Conservation (phyloP, 208 protist genomes). For the Acanthamoeba culbertsoni region DNA sequence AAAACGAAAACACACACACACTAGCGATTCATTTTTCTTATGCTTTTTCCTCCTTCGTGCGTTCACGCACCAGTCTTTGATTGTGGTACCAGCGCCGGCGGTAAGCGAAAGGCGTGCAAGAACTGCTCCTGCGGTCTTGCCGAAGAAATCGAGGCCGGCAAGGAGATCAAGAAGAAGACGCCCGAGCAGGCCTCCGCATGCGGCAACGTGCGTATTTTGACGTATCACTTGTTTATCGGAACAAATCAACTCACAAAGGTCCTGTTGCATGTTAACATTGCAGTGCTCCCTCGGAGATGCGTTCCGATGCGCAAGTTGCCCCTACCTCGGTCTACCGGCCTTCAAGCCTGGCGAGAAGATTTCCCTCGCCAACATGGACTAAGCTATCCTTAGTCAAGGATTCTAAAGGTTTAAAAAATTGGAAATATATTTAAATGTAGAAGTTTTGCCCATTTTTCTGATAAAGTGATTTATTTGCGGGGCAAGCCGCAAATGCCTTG, state of each 20-base stretch:
- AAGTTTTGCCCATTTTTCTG: too few relatives aligned
- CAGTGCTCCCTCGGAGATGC: slow-evolving; percentile 73
- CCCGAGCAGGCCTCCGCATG: not conserved
- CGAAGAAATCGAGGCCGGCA: slow-evolving; percentile 13
- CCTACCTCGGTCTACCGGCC: slow-evolving; percentile 71
- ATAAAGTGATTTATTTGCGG: too few relatives aligned
- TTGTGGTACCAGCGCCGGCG: not conserved
- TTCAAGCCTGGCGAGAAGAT: slow-evolving; percentile 72
- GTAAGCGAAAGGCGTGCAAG: slow-evolving; percentile 68
- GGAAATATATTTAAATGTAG: too few relatives aligned
- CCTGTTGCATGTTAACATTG: not conserved
- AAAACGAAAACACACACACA: not conserved
- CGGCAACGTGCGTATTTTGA: not conserved
- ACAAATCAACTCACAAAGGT: not conserved
- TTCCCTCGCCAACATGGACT: not conserved
- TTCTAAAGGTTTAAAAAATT: too few relatives aligned
- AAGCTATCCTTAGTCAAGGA: not conserved
- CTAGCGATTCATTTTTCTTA: not conserved
- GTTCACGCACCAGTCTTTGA: not conserved
- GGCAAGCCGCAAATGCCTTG: too few relatives aligned
- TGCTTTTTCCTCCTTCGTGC: not conserved
- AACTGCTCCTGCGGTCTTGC: slow-evolving; percentile 68
- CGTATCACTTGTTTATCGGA: not conserved
- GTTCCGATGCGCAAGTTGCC: slow-evolving; percentile 74
- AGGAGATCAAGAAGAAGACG: not conserved